A percentile compares a stretch with the other conserved stretches of the same genome.
Evolutionary conservation across 495 filamentous ascomycete genomes (phyloP).

Genomic region (Podospora pseudopauciseta): DNA sequence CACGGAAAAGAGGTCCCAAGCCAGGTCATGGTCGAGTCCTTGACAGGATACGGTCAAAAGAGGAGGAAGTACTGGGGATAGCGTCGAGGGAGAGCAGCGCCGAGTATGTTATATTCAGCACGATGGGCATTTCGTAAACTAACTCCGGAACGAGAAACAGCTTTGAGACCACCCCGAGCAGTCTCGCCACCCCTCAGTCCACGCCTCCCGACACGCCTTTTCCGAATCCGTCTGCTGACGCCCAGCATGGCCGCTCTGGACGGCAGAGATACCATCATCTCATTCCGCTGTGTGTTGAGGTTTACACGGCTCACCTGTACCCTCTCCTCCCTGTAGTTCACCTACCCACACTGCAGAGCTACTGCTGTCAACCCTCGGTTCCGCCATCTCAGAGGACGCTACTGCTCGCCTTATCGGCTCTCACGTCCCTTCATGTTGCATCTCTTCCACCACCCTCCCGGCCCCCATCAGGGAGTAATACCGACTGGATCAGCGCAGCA

Average conservation of each 20-base stretch:
- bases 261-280: slow-evolving; percentile 28
- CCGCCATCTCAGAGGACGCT: slow-evolving; percentile 31
- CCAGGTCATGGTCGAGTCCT: slow-evolving; percentile 35
- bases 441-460: neutral
- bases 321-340: slow-evolving; percentile 39
- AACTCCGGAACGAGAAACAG: slow-evolving; percentile 11
- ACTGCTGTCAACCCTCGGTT: slow-evolving; percentile 22
- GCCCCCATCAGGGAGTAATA: neutral
- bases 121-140: neutral
- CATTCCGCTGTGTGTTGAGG: slow-evolving; percentile 34
- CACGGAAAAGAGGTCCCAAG: slow-evolving; percentile 35
- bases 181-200: slow-evolving; percentile 9
- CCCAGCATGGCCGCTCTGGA: neutral
- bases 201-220: slow-evolving; percentile 14
- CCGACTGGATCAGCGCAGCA: slow-evolving; percentile 18
- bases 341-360: slow-evolving; percentile 30
- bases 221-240: neutral
- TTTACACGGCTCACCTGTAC: slow-evolving; percentile 37
- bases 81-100: slow-evolving; percentile 13
- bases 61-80: slow-evolving; percentile 10
- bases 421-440: slow-evolving; percentile 21
- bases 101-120: neutral
- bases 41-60: slow-evolving; percentile 30
- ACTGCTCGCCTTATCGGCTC: slow-evolving; percentile 35
- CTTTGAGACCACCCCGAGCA: slow-evolving; percentile 4